phyloP scores from a whole-genome alignment of 2,329 filamentous ascomycete genomes.

The Sporothrix protearum region DNA sequence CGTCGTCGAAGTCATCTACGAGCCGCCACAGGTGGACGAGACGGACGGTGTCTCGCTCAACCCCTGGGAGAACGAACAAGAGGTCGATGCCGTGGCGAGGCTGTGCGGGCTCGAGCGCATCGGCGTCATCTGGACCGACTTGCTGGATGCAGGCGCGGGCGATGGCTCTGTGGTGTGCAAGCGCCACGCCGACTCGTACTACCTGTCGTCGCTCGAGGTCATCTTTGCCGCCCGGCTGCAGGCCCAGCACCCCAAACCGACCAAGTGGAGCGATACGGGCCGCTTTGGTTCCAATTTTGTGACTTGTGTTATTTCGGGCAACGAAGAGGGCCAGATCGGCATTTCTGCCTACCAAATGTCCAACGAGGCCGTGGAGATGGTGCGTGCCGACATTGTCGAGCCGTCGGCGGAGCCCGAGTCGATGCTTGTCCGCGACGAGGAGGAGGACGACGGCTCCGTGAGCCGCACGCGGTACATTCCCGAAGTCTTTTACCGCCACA shows the following conservation, averaged over 20 bases:
- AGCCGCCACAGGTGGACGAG: constrained; percentile 88
- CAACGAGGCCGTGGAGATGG: constrained; percentile 95
- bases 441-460: constrained; percentile 69
- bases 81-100: constrained; percentile 74
- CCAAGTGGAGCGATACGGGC: constrained; percentile 95
- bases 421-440: constrained; percentile 92
- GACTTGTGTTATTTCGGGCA: constrained; percentile 91
- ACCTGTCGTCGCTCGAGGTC: constrained; percentile 86
- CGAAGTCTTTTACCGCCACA: constrained; percentile 91
- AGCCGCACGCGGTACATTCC: constrained; percentile 84
- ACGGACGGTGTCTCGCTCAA: constrained; percentile 80
- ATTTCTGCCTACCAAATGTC: constrained; percentile 93
- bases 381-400: constrained; percentile 88
- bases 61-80: constrained; percentile 79
- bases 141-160: constrained; percentile 74
- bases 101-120: constrained; percentile 83
- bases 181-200: constrained; percentile 92
- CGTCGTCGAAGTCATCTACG: constrained; percentile 94
- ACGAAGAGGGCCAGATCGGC: constrained; percentile 80
- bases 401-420: constrained; percentile 87
- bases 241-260: constrained; percentile 80
- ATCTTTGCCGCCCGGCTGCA: constrained; percentile 85
- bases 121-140: constrained; percentile 91
- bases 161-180: constrained; percentile 92
- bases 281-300: constrained; percentile 95